A percentile compares a stretch with the other conserved stretches of the same genome.
Conservation (phyloP, 2,329 filamentous ascomycete genomes). For the Macrophomina phaseolina region DNA sequence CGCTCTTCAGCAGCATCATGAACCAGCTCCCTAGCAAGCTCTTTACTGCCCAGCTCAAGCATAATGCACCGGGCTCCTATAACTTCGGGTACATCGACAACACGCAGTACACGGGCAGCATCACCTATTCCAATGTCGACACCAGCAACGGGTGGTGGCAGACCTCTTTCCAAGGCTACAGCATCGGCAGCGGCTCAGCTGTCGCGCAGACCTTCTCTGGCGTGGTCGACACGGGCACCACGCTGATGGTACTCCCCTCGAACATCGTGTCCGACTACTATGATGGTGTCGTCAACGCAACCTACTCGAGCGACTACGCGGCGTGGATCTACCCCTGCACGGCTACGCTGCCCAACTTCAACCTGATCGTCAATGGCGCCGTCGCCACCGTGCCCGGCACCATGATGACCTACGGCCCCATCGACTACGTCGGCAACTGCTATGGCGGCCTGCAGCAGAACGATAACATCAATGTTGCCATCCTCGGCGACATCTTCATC, state of each 20-base stretch:
- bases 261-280: constrained; percentile 65
- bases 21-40: constrained; percentile 56
- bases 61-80: constrained; percentile 55
- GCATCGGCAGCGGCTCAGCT: constrained; percentile 54
- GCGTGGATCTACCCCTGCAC: constrained; percentile 63
- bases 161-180: constrained; percentile 63
- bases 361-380: constrained; percentile 56
- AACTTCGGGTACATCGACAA: constrained; percentile 66
- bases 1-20: constrained; percentile 66
- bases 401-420: constrained; percentile 61
- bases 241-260: constrained; percentile 65
- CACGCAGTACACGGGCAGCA: constrained; percentile 62
- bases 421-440: constrained; percentile 56
- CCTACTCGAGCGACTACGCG: constrained; percentile 55
- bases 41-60: constrained; percentile 64
- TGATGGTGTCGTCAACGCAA: constrained; percentile 58
- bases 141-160: constrained; percentile 68
- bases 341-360: constrained; percentile 58
- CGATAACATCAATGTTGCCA: constrained; percentile 63
- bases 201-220: constrained; percentile 49
- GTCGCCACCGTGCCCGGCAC: constrained; percentile 59
- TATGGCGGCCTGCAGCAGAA: constrained; percentile 77
- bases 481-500: constrained; percentile 80
- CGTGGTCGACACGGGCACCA: constrained; percentile 75
- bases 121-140: constrained; percentile 64